phyloP scores from a whole-genome alignment of 306 rosid species.

The Vigna angularis region DNA sequence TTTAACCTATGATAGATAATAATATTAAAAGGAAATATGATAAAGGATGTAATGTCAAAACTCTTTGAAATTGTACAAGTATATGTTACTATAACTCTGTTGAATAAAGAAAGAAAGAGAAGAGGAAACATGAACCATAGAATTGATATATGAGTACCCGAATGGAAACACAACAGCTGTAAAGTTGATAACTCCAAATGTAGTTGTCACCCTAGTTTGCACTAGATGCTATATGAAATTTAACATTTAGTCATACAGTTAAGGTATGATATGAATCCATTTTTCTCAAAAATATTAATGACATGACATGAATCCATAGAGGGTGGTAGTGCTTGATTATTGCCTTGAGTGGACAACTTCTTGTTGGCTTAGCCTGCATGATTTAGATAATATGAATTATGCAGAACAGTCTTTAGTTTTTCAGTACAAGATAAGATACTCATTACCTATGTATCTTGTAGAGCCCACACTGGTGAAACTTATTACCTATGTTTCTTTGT shows the following conservation, averaged over 20 bases:
- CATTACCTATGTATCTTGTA: neutral
- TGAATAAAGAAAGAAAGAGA: neutral
- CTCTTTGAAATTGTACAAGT: neutral
- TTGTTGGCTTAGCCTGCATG: neutral
- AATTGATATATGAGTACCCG: neutral
- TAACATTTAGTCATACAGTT: neutral
- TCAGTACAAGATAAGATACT: neutral
- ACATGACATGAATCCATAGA: neutral
- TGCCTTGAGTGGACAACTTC: neutral
- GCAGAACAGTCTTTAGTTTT: neutral
- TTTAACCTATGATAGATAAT: no score
- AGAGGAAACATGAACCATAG: neutral
- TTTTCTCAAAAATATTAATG: no score
- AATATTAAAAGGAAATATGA: neutral
- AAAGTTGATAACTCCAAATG: conserved; percentile 36
- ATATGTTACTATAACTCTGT: neutral
- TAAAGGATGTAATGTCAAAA: no score
- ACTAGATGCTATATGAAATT: conserved; percentile 2
- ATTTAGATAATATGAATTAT: neutral
- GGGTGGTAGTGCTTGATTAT: neutral
- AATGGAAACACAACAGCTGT: conserved; percentile 42
- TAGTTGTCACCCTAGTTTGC: conserved; percentile 15
- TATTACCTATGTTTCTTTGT: neutral
- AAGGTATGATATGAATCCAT: neutral
- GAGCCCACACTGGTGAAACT: neutral